A percentile compares a stretch with the other conserved stretches of the same genome.
phyloP scores from a whole-genome alignment of 441 rosid species.

The Kokia cookei region DNA sequence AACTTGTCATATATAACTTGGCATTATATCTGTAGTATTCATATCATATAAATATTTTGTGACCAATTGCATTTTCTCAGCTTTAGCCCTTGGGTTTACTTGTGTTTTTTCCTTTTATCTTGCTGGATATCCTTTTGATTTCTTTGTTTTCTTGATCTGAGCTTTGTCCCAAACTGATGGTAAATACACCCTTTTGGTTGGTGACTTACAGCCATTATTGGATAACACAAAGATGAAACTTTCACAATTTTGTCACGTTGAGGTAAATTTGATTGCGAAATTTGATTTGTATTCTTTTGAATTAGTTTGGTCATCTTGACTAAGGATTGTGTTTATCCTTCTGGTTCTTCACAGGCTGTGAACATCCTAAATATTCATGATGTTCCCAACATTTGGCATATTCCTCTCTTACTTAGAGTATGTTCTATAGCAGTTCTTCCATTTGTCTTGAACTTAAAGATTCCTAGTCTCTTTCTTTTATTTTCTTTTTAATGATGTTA shows the following conservation, averaged over 20 bases:
- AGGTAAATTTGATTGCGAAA: conserved; percentile 29
- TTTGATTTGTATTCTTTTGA: conserved; percentile 9
- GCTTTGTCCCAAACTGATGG: neutral
- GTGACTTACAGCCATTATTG: conserved; percentile 50
- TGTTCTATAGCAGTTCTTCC: conserved; percentile 21
- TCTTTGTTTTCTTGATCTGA: neutral
- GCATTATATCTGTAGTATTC: neutral
- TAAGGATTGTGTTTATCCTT: conserved; percentile 13
- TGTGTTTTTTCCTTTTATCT: neutral
- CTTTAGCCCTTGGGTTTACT: neutral
- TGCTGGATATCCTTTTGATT: neutral
- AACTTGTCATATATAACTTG: neutral
- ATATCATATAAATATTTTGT: neutral
- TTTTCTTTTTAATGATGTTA: neutral
- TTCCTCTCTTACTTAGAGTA: conserved; percentile 67
- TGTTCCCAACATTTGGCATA: conserved; percentile 76
- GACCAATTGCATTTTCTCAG: neutral
- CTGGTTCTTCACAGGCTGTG: conserved; percentile 36
- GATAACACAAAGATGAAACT: conserved; percentile 57
- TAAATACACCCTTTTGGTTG: neutral
- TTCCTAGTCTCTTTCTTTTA: conserved; percentile 1
- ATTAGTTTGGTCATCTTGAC: neutral
- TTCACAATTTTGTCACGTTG: conserved; percentile 71
- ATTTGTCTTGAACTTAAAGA: conserved; percentile 4
- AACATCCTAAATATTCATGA: conserved; percentile 69